Evolutionary conservation across 768 basidiomycete species (phyloP).

Genomic region (Phlegmacium glaucopus): DNA sequence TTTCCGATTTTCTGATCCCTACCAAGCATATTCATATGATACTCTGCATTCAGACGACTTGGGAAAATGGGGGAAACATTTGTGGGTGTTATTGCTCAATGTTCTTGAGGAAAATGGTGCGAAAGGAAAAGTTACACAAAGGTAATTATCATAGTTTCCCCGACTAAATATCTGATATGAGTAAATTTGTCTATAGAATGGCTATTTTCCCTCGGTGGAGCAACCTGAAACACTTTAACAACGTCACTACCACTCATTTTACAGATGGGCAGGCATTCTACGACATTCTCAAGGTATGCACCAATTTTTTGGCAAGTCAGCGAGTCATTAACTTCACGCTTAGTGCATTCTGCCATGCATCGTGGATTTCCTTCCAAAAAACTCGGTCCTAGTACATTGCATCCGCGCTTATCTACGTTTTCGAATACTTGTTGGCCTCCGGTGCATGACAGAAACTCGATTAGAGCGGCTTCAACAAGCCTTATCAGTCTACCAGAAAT

Average conservation of each 20-base stretch:
- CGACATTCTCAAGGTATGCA: slow-evolving; percentile 24
- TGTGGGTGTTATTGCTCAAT: slow-evolving; percentile 16
- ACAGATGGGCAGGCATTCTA: slow-evolving; percentile 26
- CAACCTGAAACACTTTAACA: slow-evolving; percentile 26
- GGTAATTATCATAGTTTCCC: slow-evolving; percentile 10
- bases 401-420: slow-evolving; percentile 18
- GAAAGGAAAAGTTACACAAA: slow-evolving; percentile 12
- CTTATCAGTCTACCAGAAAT: slow-evolving; percentile 16
- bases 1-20: slow-evolving; percentile 20
- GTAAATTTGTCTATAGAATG: slow-evolving; percentile 17
- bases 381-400: slow-evolving; percentile 22
- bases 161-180: background rate
- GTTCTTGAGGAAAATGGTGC: slow-evolving; percentile 12
- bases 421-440: slow-evolving; percentile 23
- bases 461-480: slow-evolving; percentile 13
- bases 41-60: slow-evolving; percentile 24
- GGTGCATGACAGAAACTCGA: slow-evolving; percentile 21
- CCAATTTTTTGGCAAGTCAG: background rate
- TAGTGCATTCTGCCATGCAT: slow-evolving; percentile 26
- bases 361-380: slow-evolving; percentile 22
- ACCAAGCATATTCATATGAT: slow-evolving; percentile 22
- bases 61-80: slow-evolving; percentile 26
- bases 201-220: slow-evolving; percentile 23
- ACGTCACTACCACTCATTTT: slow-evolving; percentile 22
- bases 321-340: background rate